A percentile compares a stretch with the other conserved stretches of the same genome.
phyloP scores from a whole-genome alignment of 352 stramenopile genomes.

The Pythium sukuiense region DNA sequence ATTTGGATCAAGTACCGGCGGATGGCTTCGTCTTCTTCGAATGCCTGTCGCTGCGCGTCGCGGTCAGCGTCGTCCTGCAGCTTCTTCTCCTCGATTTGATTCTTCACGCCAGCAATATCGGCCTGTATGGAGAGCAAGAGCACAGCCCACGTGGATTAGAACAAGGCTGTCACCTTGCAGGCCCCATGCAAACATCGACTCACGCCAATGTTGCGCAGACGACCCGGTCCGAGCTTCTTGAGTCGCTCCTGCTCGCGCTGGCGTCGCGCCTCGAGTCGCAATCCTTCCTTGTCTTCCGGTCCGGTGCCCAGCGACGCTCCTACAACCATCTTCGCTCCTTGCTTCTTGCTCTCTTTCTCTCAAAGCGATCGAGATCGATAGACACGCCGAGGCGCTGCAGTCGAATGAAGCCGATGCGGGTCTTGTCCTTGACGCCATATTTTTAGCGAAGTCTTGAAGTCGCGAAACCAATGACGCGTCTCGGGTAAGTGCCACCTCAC shows the following conservation, averaged over 20 bases:
- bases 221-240: slow-evolving; percentile 66
- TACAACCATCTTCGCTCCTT: slow-evolving; percentile 7
- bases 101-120: slow-evolving; percentile 73
- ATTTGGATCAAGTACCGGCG: slow-evolving; percentile 75
- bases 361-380: background rate
- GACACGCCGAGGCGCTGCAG: background rate
- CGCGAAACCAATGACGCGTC: background rate
- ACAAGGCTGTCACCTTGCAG: background rate
- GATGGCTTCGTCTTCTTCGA: slow-evolving; percentile 68
- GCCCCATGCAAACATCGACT: slow-evolving; percentile 9
- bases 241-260: slow-evolving; percentile 63
- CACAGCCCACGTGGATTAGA: background rate
- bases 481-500: background rate
- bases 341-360: background rate
- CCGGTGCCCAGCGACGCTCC: slow-evolving; percentile 16
- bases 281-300: slow-evolving; percentile 44
- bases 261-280: slow-evolving; percentile 56
- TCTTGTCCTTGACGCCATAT: background rate
- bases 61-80: slow-evolving; percentile 42
- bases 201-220: slow-evolving; percentile 70
- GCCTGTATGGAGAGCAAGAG: slow-evolving; percentile 31
- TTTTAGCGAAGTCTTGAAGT: slow-evolving; percentile 1
- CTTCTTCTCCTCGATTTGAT: slow-evolving; percentile 72
- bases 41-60: slow-evolving; percentile 40
- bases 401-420: background rate